These are phyloP conservation scores for Mallotus repandus DNA, from an alignment of 441 rosid species.

Conservation along the genomic window DNA sequence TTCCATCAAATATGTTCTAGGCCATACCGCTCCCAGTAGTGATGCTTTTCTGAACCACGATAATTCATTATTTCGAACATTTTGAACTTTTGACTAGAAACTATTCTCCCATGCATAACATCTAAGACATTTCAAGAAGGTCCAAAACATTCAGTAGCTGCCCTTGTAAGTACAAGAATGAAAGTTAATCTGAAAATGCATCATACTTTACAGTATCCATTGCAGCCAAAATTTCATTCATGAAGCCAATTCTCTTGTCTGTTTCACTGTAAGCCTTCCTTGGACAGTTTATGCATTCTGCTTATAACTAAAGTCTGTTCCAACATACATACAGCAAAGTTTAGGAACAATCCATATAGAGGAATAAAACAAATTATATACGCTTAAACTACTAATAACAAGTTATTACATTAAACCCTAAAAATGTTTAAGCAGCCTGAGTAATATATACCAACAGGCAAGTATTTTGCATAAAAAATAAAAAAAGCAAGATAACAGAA, in stretches of 20 bases:
- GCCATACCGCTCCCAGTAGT: constrained; percentile 80
- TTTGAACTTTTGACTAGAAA: constrained; percentile 89
- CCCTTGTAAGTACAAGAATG: constrained; percentile 11
- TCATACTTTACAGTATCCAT: constrained; percentile 99
- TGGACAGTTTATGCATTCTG: constrained; percentile 87
- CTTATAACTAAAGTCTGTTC: constrained; percentile 85
- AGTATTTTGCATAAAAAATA: neutral
- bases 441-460: constrained; percentile 3
- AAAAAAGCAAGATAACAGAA: neutral
- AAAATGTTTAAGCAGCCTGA: constrained; percentile 6
- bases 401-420: neutral
- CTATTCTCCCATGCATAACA: constrained; percentile 99
- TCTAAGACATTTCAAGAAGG: constrained; percentile 45
- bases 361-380: neutral
- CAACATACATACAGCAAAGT: constrained; percentile 17
- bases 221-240: constrained; percentile 99
- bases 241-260: constrained; percentile 96
- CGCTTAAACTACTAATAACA: neutral
- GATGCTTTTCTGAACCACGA: constrained; percentile 97
- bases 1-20: constrained; percentile 10
- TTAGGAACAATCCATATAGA: neutral
- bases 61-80: constrained; percentile 75
- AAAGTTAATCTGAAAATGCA: constrained; percentile 10
- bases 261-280: constrained; percentile 99
- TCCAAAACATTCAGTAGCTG: constrained; percentile 20